These are phyloP conservation scores for Purpureocillium lavendulum DNA, from an alignment of 2,329 filamentous ascomycete genomes.

Conservation along the genomic window DNA sequence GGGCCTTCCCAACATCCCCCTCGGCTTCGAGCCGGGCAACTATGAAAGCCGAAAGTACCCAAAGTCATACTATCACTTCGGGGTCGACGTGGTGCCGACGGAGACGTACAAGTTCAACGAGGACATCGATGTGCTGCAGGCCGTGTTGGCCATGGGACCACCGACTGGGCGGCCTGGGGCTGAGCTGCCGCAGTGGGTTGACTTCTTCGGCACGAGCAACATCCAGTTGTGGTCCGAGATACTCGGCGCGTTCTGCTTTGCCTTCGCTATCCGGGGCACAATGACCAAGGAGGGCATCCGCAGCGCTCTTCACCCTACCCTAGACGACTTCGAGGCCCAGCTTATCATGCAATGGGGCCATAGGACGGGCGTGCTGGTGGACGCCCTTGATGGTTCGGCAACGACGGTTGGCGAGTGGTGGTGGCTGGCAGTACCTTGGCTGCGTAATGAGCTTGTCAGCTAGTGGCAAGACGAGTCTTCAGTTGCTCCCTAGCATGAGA, in stretches of 20 bases:
- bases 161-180: constrained; percentile 32
- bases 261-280: constrained; percentile 54
- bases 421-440: constrained; percentile 47
- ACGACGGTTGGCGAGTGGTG: constrained; percentile 54
- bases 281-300: constrained; percentile 44
- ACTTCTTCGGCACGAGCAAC: constrained; percentile 55
- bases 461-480: too few relatives aligned
- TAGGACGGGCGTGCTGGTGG: constrained; percentile 40
- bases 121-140: constrained; percentile 32
- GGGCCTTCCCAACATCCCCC: constrained; percentile 53
- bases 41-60: constrained; percentile 64
- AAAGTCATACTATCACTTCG: constrained; percentile 57
- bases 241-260: constrained; percentile 52
- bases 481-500: too few relatives aligned
- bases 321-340: constrained; percentile 56
- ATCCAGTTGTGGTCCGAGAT: constrained; percentile 55
- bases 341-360: constrained; percentile 52
- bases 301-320: constrained; percentile 44
- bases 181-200: constrained; percentile 63
- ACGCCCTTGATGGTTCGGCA: constrained; percentile 28
- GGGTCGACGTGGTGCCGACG: constrained; percentile 51
- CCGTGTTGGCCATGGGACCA: constrained; percentile 26
- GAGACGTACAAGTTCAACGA: constrained; percentile 53
- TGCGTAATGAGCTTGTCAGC: constrained; percentile 1
- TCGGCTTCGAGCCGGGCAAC: constrained; percentile 62